These are phyloP conservation scores for Extremus antarcticus DNA, from an alignment of 495 filamentous ascomycete genomes.

Conservation along the genomic window DNA sequence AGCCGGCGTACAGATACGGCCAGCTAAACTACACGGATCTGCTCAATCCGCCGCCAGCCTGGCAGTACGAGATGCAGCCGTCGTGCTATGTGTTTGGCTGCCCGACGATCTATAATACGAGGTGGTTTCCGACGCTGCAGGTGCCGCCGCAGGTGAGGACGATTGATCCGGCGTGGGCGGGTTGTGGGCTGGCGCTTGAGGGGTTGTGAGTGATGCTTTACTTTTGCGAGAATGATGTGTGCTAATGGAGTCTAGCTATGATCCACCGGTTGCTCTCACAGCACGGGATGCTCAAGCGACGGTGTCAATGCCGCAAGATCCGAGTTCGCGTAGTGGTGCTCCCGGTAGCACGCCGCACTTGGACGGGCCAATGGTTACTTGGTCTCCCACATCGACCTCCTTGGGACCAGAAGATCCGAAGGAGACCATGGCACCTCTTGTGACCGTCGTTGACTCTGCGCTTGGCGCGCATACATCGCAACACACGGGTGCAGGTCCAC, in stretches of 20 bases:
- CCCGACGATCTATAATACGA: slow-evolving; percentile 5
- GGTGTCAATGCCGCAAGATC: background rate
- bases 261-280: slow-evolving; percentile 7
- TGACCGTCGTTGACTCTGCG: background rate
- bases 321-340: background rate
- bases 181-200: slow-evolving; percentile 2
- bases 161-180: slow-evolving; percentile 5
- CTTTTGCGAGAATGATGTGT: too few species aligned
- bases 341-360: background rate
- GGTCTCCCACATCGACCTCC: background rate
- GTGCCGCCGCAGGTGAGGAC: slow-evolving; percentile 1
- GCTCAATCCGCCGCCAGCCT: background rate
- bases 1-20: background rate
- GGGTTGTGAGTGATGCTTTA: slow-evolving; percentile 12
- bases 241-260: slow-evolving; percentile 8
- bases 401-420: background rate
- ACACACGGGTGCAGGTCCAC: background rate
- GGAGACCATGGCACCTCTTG: background rate
- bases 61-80: slow-evolving; percentile 4
- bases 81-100: slow-evolving; percentile 3
- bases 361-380: background rate
- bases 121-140: background rate
- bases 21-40: slow-evolving; percentile 5
- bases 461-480: background rate
- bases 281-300: background rate